Base-by-base conservation (phyloP, 2,329 filamentous ascomycete genomes). In the Leptographium lundbergii region DNA sequence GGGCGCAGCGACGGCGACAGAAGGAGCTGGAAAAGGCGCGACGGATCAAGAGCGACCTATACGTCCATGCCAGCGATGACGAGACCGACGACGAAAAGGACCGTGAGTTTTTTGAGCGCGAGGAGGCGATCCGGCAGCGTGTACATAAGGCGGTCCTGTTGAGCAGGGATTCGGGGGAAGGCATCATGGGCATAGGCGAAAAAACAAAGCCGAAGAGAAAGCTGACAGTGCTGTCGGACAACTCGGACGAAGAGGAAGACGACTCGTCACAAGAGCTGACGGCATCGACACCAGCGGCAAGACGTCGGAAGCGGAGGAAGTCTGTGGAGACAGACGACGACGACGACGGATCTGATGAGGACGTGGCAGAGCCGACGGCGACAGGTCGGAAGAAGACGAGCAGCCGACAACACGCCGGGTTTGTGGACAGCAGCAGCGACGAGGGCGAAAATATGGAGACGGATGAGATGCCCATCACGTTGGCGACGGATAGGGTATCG, bases 21-120 rank as follows among this genome's bases (percentile, higher is more conserved):
- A 86, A 82, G 64, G 85, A 95, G 64, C 74, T 81, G n/a, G 89
- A 91, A 67, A 91, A 91, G 71, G 79, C 84, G 55, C 77, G 77
- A 36, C 88, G 87, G 68, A 87, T 94, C 73, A 97, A 96, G 76
- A 95, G 88, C 66, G 85, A 86, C 27, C 73, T 92, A 47, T 92
- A 85, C 66, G 87, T 99, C 56, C 82, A 87, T 60, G 85, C 86
- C 45, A 90, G 87, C 64, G 94, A 97, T 68, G 94, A 97, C 57
- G 91, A 96, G 65, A 86, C 81, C n/a, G 90, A 96, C 67, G 89
- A 91, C 54, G 81, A 82, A 59, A 82, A 88, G 19, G 77, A 78
- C 56, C 71, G 75, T 25, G 83, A 81, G 24, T 96, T 96, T 72
- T 96, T 92, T 71, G 84, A 80, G 2, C 78, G 81, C 19, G 91